A percentile compares a stretch with the other conserved stretches of the same genome.
Conservation (phyloP, 768 basidiomycete species). For the Lactifluus subvellereus region DNA sequence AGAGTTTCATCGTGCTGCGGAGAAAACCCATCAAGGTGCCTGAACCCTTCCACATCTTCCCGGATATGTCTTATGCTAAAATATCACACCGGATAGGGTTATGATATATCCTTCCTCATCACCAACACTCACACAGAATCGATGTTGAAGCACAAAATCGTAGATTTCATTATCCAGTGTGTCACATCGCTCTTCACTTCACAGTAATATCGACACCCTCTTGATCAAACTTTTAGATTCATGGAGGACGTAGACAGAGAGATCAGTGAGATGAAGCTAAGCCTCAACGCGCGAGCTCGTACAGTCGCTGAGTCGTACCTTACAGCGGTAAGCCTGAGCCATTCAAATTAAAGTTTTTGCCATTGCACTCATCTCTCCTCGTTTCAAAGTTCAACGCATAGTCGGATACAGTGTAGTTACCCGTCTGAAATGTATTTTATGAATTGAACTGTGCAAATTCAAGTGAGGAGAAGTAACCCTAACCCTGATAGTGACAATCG, state of each 20-base stretch:
- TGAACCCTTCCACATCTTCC: slow-evolving; percentile 12
- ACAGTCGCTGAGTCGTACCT: slow-evolving; percentile 97
- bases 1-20: slow-evolving; percentile 93
- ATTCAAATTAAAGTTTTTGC: slow-evolving; percentile 4
- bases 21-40: slow-evolving; percentile 86
- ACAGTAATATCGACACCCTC: background rate
- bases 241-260: slow-evolving; percentile 99
- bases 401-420: slow-evolving; percentile 9
- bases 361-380: background rate
- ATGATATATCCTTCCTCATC: slow-evolving; percentile 97
- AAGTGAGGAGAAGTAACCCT: slow-evolving; percentile 1
- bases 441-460: background rate
- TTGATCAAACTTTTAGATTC: slow-evolving; percentile 46
- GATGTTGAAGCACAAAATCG: slow-evolving; percentile 99
- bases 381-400: slow-evolving; percentile 27
- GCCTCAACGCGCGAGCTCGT: slow-evolving; percentile 90
- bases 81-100: slow-evolving; percentile 54
- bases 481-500: slow-evolving; percentile 5
- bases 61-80: background rate
- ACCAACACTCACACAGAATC: slow-evolving; percentile 96
- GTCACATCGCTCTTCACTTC: slow-evolving; percentile 2
- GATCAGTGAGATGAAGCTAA: slow-evolving; percentile 99
- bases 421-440: slow-evolving; percentile 21
- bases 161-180: slow-evolving; percentile 98
- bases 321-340: slow-evolving; percentile 56